These are phyloP conservation scores for Solanum chilense DNA, from an alignment of 257 asterid genomes.

Conservation along the genomic window DNA sequence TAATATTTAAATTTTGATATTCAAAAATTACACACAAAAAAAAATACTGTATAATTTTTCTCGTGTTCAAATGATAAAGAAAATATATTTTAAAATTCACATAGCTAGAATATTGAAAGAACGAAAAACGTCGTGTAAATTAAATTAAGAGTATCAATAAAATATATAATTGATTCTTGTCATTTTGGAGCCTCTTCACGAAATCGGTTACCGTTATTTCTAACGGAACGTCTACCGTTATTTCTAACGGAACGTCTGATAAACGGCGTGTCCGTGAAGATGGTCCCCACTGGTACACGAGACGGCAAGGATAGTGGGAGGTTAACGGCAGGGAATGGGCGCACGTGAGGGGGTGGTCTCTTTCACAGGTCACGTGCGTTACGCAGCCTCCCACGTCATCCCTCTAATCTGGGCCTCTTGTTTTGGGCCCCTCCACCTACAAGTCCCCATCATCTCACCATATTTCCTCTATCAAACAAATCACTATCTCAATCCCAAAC, in stretches of 20 bases:
- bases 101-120: too few species aligned
- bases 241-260: not conserved
- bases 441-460: not conserved
- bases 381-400: not conserved
- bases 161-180: not conserved
- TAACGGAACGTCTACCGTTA: not conserved
- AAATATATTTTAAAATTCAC: too few species aligned
- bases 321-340: slow-evolving; percentile 54
- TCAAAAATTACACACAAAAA: too few species aligned
- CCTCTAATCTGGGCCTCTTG: not conserved
- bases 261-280: slow-evolving; percentile 1
- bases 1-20: too few species aligned
- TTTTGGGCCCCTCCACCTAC: not conserved
- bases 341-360: slow-evolving; percentile 34
- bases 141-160: not conserved
- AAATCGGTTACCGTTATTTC: not conserved
- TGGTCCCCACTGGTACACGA: slow-evolving; percentile 54
- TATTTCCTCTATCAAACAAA: not conserved
- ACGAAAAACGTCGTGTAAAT: too few species aligned
- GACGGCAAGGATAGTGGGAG: slow-evolving; percentile 27
- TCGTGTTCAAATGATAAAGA: not conserved
- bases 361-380: slow-evolving; percentile 35
- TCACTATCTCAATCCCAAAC: not conserved
- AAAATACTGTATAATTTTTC: too few species aligned
- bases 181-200: not conserved